These are phyloP conservation scores for Ilyonectria mors-panacis DNA, from an alignment of 2,329 filamentous ascomycete genomes.

Conservation along the genomic window DNA sequence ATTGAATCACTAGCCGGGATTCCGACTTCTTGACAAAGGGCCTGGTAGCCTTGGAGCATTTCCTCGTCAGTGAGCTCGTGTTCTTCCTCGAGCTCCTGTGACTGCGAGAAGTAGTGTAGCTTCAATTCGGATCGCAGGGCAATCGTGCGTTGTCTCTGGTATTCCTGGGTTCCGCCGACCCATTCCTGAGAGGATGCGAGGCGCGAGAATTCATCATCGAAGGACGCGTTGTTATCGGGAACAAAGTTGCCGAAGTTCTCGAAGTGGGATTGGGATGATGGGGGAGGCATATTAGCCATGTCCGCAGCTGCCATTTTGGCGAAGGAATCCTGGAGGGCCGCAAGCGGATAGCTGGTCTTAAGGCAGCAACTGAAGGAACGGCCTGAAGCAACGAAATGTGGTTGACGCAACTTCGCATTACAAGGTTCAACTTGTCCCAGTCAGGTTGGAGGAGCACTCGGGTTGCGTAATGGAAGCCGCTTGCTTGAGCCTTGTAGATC, in stretches of 20 bases:
- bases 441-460: too few relatives aligned
- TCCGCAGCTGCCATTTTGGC: constrained; percentile 6
- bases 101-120: constrained; percentile 48
- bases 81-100: constrained; percentile 27
- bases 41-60: constrained; percentile 46
- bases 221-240: constrained; percentile 47
- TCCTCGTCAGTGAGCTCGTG: constrained; percentile 38
- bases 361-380: background rate
- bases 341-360: background rate
- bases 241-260: constrained; percentile 49
- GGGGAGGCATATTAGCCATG: constrained; percentile 20
- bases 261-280: constrained; percentile 52
- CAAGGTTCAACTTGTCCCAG: too few relatives aligned
- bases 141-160: constrained; percentile 50
- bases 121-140: constrained; percentile 49
- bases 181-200: constrained; percentile 52
- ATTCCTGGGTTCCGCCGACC: constrained; percentile 48
- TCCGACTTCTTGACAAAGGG: constrained; percentile 48
- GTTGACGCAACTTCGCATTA: too few relatives aligned
- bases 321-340: background rate
- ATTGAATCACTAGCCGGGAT: constrained; percentile 37
- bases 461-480: too few relatives aligned
- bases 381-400: background rate
- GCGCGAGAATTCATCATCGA: constrained; percentile 51
- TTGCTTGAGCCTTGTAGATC: too few relatives aligned